Conservation (phyloP, 371 early-diverging fungal species). For the Mucor plumbeus region DNA sequence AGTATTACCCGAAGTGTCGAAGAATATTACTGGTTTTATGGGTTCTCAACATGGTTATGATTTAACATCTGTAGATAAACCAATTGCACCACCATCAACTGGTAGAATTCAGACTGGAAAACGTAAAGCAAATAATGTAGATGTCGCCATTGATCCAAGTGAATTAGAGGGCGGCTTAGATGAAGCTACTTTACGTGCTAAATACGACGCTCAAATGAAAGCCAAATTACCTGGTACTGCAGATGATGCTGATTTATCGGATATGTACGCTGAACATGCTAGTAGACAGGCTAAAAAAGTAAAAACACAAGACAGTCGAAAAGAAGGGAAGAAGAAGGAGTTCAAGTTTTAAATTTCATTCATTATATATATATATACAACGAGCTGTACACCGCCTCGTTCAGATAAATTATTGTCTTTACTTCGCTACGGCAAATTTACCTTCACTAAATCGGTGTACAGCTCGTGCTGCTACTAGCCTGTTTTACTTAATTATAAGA, state of each 20-base stretch:
- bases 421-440: too few species aligned
- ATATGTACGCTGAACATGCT: constrained; percentile 89
- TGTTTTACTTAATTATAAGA: too few species aligned
- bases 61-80: constrained; percentile 54
- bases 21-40: constrained; percentile 88
- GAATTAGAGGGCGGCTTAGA: constrained; percentile 75
- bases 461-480: too few species aligned
- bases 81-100: constrained; percentile 28
- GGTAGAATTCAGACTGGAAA: constrained; percentile 48
- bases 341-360: constrained; percentile 69
- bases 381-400: too few species aligned
- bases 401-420: too few species aligned
- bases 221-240: constrained; percentile 44
- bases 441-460: too few species aligned
- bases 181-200: constrained; percentile 72
- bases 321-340: constrained; percentile 65
- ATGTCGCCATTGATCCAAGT: constrained; percentile 77
- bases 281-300: constrained; percentile 70
- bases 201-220: constrained; percentile 72
- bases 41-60: constrained; percentile 94
- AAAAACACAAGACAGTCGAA: constrained; percentile 63
- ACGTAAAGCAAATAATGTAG: constrained; percentile 60
- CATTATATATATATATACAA: background rate
- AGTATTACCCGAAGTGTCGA: constrained; percentile 84
- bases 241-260: constrained; percentile 76